A percentile compares a stretch with the other conserved stretches of the same genome.
phyloP scores from a whole-genome alignment of 2,329 filamentous ascomycete species.

The Aureobasidium sp. region DNA sequence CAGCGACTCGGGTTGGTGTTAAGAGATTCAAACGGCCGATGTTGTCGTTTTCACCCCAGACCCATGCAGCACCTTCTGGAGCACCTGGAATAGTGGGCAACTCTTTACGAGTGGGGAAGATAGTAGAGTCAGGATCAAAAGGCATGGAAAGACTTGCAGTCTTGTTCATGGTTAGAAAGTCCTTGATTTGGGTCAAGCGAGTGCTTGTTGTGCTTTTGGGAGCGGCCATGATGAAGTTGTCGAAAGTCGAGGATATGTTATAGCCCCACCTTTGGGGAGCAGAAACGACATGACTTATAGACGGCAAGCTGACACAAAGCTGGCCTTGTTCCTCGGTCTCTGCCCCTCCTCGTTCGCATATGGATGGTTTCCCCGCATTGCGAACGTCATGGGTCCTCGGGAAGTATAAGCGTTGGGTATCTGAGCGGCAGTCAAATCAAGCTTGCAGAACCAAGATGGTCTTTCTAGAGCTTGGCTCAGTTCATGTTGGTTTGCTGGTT shows the following conservation, averaged over 20 bases:
- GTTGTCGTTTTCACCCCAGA: constrained; percentile 50
- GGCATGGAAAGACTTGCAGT: constrained; percentile 38
- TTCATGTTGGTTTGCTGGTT: background rate
- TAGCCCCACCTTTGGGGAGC: background rate
- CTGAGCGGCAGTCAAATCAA: background rate
- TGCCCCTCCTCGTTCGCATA: background rate
- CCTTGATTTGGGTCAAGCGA: constrained; percentile 36
- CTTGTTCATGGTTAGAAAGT: constrained; percentile 38
- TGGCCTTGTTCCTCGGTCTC: background rate
- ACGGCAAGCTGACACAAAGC: background rate
- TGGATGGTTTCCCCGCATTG: constrained; percentile 2
- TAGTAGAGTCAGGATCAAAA: constrained; percentile 45
- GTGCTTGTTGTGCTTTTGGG: constrained; percentile 25
- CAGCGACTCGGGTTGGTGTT: constrained; percentile 36
- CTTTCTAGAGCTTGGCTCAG: background rate
- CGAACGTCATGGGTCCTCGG: background rate
- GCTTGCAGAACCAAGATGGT: background rate
- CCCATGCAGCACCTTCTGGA: constrained; percentile 50
- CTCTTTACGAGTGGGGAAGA: constrained; percentile 46
- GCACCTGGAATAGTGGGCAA: constrained; percentile 44
- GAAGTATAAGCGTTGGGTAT: background rate
- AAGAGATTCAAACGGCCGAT: constrained; percentile 23
- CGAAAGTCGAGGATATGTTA: background rate
- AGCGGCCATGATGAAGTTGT: constrained; percentile 23
- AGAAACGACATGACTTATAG: background rate